phyloP scores from a whole-genome alignment of 805 yeast genomes.

The Cyberlindnera lachancei region DNA sequence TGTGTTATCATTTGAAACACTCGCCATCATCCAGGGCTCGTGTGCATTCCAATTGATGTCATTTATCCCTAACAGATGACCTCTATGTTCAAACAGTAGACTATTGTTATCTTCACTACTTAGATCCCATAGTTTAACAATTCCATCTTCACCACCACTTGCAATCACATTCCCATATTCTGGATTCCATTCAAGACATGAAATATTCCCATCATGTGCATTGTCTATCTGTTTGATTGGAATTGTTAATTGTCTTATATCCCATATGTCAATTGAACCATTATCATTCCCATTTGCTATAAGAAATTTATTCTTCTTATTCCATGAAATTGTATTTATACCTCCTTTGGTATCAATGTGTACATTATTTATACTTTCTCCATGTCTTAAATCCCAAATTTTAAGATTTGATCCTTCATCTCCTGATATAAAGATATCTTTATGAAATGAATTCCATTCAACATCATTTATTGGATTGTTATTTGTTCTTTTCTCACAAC shows the following conservation, averaged over 20 bases:
- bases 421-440: conserved; percentile 51
- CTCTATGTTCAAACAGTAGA: conserved; percentile 76
- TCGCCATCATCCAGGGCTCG: conserved; percentile 61
- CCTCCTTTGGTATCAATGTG: conserved; percentile 25
- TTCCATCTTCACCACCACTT: conserved; percentile 56
- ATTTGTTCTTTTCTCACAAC: conserved; percentile 15
- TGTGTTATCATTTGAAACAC: conserved; percentile 80
- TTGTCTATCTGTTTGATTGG: conserved; percentile 27
- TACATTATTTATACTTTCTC: conserved; percentile 5
- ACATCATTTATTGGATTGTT: conserved; percentile 63
- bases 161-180: conserved; percentile 45
- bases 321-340: conserved; percentile 54
- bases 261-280: conserved; percentile 59
- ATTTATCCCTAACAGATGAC: conserved; percentile 82
- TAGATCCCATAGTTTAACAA: conserved; percentile 58
- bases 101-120: conserved; percentile 21
- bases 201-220: conserved; percentile 47
- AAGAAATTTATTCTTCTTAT: conserved; percentile 45
- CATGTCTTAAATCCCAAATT: conserved; percentile 46
- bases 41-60: conserved; percentile 79
- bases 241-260: conserved; percentile 39
- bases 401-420: conserved; percentile 54
- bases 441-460: conserved; percentile 60
- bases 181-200: conserved; percentile 72
- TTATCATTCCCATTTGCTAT: conserved; percentile 61